Conservation (phyloP, 495 filamentous ascomycete species). For the Filosporella fistucella region DNA sequence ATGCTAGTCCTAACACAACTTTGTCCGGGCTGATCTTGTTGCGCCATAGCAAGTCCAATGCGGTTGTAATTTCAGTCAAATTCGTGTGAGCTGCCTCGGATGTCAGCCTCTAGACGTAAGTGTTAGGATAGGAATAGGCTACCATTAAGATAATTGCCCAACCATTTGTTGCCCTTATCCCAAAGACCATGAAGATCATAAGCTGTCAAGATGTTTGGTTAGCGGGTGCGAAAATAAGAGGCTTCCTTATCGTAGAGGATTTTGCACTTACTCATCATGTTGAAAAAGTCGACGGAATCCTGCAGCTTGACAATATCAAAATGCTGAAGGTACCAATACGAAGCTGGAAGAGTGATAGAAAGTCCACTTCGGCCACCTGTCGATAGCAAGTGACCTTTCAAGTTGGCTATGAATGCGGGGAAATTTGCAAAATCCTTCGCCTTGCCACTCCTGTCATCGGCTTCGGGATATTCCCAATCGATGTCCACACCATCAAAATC, state of each 20-base stretch:
- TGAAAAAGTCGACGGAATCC: slow-evolving; percentile 31
- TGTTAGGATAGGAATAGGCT: slow-evolving; percentile 21
- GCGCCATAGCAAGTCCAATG: slow-evolving; percentile 44
- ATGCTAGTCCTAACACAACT: neutral
- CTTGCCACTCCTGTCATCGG: slow-evolving; percentile 19
- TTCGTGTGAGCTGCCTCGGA: slow-evolving; percentile 46
- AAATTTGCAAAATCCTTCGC: slow-evolving; percentile 4
- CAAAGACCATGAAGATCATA: slow-evolving; percentile 43
- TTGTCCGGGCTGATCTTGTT: slow-evolving; percentile 33
- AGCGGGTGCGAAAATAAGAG: neutral
- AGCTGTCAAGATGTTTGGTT: slow-evolving; percentile 36
- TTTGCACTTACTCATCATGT: slow-evolving; percentile 43
- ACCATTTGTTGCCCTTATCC: slow-evolving; percentile 21
- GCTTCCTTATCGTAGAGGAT: neutral
- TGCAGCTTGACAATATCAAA: slow-evolving; percentile 37
- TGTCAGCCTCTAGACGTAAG: neutral
- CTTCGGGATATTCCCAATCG: slow-evolving; percentile 40
- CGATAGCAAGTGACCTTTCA: neutral
- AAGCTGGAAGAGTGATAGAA: slow-evolving; percentile 15
- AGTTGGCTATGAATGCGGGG: neutral
- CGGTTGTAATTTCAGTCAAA: slow-evolving; percentile 46
- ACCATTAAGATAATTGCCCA: slow-evolving; percentile 27
- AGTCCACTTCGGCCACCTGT: neutral
- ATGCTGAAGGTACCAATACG: slow-evolving; percentile 41
- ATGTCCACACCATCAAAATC: slow-evolving; percentile 46